Evolutionary conservation across 2,329 filamentous ascomycete species (phyloP).

Genomic region (Atkinsonella texensis): DNA sequence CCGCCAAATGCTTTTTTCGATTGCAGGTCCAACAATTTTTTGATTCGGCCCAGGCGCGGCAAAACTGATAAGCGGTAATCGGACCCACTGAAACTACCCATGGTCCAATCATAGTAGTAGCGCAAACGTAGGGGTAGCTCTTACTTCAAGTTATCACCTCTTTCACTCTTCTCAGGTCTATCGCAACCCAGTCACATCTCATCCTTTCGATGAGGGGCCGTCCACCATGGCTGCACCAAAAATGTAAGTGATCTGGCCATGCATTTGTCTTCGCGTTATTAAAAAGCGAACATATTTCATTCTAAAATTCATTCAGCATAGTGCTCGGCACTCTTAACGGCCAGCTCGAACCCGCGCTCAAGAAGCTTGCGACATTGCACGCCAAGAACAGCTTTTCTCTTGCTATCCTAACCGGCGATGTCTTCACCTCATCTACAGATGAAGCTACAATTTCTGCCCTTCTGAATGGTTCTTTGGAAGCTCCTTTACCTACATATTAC

Average conservation of each 20-base stretch:
- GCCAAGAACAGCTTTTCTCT: slow-evolving; percentile 81
- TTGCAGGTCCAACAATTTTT: slow-evolving; percentile 12
- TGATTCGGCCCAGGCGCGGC: slow-evolving; percentile 21
- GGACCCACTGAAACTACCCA: neutral
- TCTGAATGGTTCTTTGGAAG: slow-evolving; percentile 55
- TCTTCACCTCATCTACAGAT: slow-evolving; percentile 56
- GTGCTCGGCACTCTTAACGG: slow-evolving; percentile 78
- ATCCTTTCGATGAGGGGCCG: neutral
- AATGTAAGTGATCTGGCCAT: slow-evolving; percentile 24
- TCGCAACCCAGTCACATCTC: neutral
- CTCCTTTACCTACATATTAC: slow-evolving; percentile 86
- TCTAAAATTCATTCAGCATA: slow-evolving; percentile 36
- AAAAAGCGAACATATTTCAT: neutral
- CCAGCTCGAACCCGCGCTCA: slow-evolving; percentile 61
- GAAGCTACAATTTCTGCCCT: slow-evolving; percentile 50
- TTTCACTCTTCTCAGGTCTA: neutral
- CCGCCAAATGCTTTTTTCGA: slow-evolving; percentile 20
- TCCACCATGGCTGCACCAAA: slow-evolving; percentile 33
- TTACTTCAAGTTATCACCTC: neutral
- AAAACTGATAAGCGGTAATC: slow-evolving; percentile 22
- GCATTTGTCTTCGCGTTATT: neutral
- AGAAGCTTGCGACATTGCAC: slow-evolving; percentile 70
- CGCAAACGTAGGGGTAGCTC: slow-evolving; percentile 16
- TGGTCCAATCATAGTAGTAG: slow-evolving; percentile 19
- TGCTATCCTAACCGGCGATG: slow-evolving; percentile 70